These are phyloP conservation scores for Candida tunisiensis DNA, from an alignment of 1,139 yeast species.

Conservation along the genomic window DNA sequence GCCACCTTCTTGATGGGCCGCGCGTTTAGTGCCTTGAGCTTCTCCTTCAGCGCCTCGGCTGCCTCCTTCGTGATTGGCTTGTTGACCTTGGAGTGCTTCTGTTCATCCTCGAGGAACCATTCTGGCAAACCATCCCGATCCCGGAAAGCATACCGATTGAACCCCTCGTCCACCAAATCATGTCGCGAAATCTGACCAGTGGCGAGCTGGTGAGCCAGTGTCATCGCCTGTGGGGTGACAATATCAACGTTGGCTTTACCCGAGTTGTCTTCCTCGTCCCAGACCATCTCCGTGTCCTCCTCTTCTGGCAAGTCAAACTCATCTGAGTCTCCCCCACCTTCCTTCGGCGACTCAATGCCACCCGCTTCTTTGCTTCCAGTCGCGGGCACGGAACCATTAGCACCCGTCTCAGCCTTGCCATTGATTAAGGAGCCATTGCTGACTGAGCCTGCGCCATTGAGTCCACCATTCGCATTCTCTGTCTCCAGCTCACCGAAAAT, in stretches of 20 bases:
- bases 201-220: constrained; percentile 91
- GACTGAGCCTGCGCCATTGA: constrained; percentile 1
- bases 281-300: constrained; percentile 7
- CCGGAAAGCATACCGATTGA: constrained; percentile 80
- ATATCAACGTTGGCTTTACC: constrained; percentile 38
- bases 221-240: constrained; percentile 95
- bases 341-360: constrained; percentile 6
- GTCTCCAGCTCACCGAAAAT: constrained; percentile 41
- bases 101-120: constrained; percentile 93
- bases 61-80: constrained; percentile 97
- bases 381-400: constrained; percentile 2
- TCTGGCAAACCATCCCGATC: constrained; percentile 84
- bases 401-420: constrained; percentile 2
- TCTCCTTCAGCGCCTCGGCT: constrained; percentile 78
- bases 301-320: constrained; percentile 8
- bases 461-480: constrained; percentile 14
- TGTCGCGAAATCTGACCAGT: constrained; percentile 71
- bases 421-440: constrained; percentile 1
- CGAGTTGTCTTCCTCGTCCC: constrained; percentile 13
- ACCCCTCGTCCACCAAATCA: constrained; percentile 80
- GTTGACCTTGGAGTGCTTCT: constrained; percentile 63
- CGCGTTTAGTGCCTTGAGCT: constrained; percentile 79
- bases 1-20: constrained; percentile 96
- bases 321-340: constrained; percentile 10
- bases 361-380: constrained; percentile 5